Evolutionary conservation across 352 stramenopile species (phyloP), one percentile per base, ranked within the genome.

Genomic region (Peronospora farinosa): DNA sequence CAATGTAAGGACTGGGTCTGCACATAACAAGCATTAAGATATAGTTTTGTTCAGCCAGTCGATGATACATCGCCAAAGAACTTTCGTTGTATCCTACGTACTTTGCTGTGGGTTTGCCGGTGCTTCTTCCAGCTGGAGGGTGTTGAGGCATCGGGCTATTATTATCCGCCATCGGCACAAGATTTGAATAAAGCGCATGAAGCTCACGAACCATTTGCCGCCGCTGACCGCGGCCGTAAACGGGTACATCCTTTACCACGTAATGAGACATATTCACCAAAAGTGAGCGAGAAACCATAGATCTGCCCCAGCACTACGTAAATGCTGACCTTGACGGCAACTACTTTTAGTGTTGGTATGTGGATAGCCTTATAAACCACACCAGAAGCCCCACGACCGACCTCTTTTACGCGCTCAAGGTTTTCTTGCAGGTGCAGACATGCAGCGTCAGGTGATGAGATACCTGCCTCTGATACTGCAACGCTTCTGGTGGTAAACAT

Each of bases 281-380:
- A 27, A 56, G 35, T 55, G 11, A 64, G 41, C 35, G 19, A 51
- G 3, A 41, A 57, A 39, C 39, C 13, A 39, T 6, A 25, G 36
- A 9, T 40, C 11, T 40, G 40, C 25, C 5, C 25, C 8, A 47
- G 43, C 45, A 12, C 13, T 4, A 54, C 19, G 11, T 33, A 32
- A 25, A 19, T 17, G 48, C 58, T 23, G 25, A 90, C 79, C 78
- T 96, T 95, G 28, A 95, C 72, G 12, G 87, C 87, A 3, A 96
- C 85, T 1, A 96, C 73, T 70, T 92, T 95, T 11, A 96, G 54
- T 3, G 79, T 92, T 8, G 88, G 87, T 13, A 96, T 84, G 53
- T 97, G 86, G n/a, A 97, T 84, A 5, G 84, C 83, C 45, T 95
- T 91, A 51, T 92, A 88, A 7, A 97, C 88, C 4, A 91, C 70